Evolutionary conservation across 345 rosid genomes (phyloP).

Genomic region (Eucalyptus sp.): DNA sequence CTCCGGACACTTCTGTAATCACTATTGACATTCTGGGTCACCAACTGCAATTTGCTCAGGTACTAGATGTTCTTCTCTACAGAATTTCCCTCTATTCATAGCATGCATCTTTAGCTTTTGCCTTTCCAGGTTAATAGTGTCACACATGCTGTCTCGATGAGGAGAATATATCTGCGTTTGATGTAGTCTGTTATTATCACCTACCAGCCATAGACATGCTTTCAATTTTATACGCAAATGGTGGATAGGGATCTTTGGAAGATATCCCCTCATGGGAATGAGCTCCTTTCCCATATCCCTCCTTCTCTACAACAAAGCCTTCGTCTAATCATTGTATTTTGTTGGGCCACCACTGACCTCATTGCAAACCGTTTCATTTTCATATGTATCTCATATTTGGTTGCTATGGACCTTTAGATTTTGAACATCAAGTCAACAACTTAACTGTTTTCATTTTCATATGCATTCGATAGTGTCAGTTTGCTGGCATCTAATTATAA

Average conservation of each 20-base stretch:
- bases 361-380: not conserved
- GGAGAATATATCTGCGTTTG: not conserved
- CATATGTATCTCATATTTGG: not conserved
- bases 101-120: not conserved
- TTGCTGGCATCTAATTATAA: not conserved
- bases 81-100: not conserved
- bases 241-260: not conserved
- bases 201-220: not conserved
- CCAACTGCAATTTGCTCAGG: constrained; percentile 76
- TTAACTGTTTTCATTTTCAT: not conserved
- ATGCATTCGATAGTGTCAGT: not conserved
- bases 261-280: not conserved
- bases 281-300: not conserved
- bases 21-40: constrained; percentile 66
- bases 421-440: not conserved
- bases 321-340: not conserved
- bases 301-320: not conserved
- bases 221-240: not conserved
- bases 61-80: not conserved
- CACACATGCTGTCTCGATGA: not conserved
- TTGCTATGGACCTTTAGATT: not conserved
- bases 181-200: not conserved
- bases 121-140: not conserved
- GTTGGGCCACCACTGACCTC: not conserved
- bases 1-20: constrained; percentile 62